Evolutionary conservation across 345 rosid species (phyloP), one percentile per base, ranked within the genome.

Genomic region (Citrus mangshanensis): DNA sequence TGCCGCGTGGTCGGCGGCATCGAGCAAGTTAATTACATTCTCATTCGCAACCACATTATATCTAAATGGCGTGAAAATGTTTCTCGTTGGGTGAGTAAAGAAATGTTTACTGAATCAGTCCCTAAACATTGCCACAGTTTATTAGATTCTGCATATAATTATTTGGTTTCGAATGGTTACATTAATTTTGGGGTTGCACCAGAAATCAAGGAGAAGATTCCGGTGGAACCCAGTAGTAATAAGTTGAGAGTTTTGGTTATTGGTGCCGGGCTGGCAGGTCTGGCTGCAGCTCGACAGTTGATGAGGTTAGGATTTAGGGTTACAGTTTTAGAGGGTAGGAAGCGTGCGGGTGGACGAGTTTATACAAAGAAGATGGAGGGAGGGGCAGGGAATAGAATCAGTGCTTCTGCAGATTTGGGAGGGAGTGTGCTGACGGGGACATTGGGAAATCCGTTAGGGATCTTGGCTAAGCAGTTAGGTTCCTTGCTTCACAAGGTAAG

Each of bases 361-460:
- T 96, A 96, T 80, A 94, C 98, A 0, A 96, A 90, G 82, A 96
- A 89, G 85, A 91, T 96, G 99, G 99, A 94, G 81, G 95, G 95
- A 18, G 97, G 90, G 77, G 97, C 93, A 21, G 97, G 90, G 62
- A 89, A 82, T 74, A 89, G 88, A 73, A 81, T 90, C 74, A 78
- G 86, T 66, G 99, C 98, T 40, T 89, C 87, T 7, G 99, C 97
- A 18, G 99, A 96, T 92, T 89, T 96, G 77, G 99, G 99, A 32
- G 99, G 99, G 64, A 96, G 97, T 85, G 94, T 94, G 51, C 88
- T 96, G 85, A 96, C 98, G 1, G 99, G 99, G 59, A 96, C 97
- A 0, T 82, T 92, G 74, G 99, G 99, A 32, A 96, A 96, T 83
- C 99, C 99, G 2, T 78, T 96, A 55, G 98, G 92, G 82, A 94